Evolutionary conservation across 805 yeast species (phyloP).

Genomic region (Yarrowia yakushimensis): DNA sequence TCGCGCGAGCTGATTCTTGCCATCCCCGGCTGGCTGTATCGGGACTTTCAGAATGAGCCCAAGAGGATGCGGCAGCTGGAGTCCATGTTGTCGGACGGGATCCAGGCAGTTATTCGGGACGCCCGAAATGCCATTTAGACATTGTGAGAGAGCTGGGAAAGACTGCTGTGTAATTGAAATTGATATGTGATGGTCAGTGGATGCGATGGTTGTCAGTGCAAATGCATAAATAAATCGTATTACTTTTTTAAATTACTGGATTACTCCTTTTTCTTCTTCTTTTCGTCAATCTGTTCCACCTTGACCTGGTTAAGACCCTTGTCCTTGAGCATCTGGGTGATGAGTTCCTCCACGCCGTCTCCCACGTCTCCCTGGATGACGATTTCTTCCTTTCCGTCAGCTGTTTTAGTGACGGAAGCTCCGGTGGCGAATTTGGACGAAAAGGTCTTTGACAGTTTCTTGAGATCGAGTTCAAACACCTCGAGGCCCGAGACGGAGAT

Average conservation of each 20-base stretch:
- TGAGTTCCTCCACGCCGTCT: slow-evolving; percentile 80
- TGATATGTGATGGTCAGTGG: background rate
- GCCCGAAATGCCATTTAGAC: slow-evolving; percentile 14
- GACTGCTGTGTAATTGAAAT: background rate
- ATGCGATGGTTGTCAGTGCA: background rate
- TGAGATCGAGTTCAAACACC: slow-evolving; percentile 82
- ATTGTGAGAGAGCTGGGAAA: background rate
- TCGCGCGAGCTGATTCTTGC: background rate
- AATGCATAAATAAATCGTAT: slow-evolving; percentile 2
- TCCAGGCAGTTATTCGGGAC: slow-evolving; percentile 10
- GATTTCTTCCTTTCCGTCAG: slow-evolving; percentile 88
- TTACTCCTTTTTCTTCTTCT: slow-evolving; percentile 34
- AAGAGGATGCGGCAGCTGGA: slow-evolving; percentile 12
- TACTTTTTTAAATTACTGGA: background rate
- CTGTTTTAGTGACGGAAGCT: slow-evolving; percentile 83
- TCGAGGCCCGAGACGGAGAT: slow-evolving; percentile 85
- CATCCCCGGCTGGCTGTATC: slow-evolving; percentile 3
- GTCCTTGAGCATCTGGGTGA: slow-evolving; percentile 66
- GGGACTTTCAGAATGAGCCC: slow-evolving; percentile 22
- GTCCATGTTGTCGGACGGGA: background rate
- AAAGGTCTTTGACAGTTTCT: slow-evolving; percentile 85
- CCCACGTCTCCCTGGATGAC: slow-evolving; percentile 93
- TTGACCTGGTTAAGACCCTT: slow-evolving; percentile 80
- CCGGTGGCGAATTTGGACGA: slow-evolving; percentile 96
- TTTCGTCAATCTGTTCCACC: slow-evolving; percentile 84